Conservation (phyloP, 2,329 filamentous ascomycete genomes). For the Botrytis fragariae region DNA sequence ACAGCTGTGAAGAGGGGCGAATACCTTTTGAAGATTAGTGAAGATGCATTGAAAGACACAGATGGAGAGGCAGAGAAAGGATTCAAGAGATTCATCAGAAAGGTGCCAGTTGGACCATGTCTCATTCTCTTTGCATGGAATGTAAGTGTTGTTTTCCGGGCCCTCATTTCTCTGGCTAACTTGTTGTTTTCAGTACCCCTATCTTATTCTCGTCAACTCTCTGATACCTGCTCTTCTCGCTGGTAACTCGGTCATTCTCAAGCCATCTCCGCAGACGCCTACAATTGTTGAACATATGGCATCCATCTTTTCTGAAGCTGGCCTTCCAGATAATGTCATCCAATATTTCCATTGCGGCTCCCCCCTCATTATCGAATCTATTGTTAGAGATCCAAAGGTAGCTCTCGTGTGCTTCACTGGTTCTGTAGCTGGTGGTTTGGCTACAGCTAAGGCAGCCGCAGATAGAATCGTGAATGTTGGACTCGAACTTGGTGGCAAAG, state of each 20-base stretch:
- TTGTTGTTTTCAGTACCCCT: slow-evolving; percentile 69
- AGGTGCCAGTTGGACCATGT: slow-evolving; percentile 82
- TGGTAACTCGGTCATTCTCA: slow-evolving; percentile 88
- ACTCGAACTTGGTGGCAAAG: slow-evolving; percentile 90
- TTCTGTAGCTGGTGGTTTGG: slow-evolving; percentile 81
- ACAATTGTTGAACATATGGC: slow-evolving; percentile 84
- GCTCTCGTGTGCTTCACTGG: slow-evolving; percentile 89
- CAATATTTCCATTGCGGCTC: slow-evolving; percentile 92
- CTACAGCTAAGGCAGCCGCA: slow-evolving; percentile 79
- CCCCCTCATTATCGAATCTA: slow-evolving; percentile 68
- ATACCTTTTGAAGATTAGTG: slow-evolving; percentile 81
- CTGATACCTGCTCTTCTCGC: slow-evolving; percentile 86
- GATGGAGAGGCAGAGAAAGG: slow-evolving; percentile 81
- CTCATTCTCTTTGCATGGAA: slow-evolving; percentile 96
- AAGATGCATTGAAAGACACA: slow-evolving; percentile 74
- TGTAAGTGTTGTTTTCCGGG: slow-evolving; percentile 52
- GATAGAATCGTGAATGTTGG: slow-evolving; percentile 83
- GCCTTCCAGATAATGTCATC: slow-evolving; percentile 77
- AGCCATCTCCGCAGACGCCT: slow-evolving; percentile 92
- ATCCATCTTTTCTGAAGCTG: slow-evolving; percentile 73
- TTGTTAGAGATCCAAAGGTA: slow-evolving; percentile 75
- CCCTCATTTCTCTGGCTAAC: slow-evolving; percentile 10
- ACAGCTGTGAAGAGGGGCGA: slow-evolving; percentile 84
- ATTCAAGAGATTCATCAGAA: slow-evolving; percentile 87
- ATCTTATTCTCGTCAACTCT: slow-evolving; percentile 89